phyloP scores from a whole-genome alignment of 139 green algal species.

The Chlorella sorokiniana region DNA sequence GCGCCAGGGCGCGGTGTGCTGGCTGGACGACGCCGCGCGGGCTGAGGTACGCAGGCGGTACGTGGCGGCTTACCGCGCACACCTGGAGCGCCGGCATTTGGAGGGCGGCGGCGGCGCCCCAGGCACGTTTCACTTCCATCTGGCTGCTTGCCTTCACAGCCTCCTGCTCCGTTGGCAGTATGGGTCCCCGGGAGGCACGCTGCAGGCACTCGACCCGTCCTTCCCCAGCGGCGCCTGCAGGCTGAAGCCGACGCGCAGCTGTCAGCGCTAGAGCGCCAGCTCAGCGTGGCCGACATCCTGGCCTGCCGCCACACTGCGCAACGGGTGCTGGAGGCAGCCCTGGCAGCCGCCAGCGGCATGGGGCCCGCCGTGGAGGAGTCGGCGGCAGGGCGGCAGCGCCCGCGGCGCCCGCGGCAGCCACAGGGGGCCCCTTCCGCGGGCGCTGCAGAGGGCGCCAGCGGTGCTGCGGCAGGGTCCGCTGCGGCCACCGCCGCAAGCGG shows the following conservation, averaged over 20 bases:
- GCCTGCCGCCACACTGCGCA: constrained; percentile 43
- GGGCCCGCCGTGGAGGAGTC: neutral
- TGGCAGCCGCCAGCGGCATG: constrained; percentile 2
- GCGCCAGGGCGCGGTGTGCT: constrained; percentile 9
- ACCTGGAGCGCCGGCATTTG: constrained; percentile 31
- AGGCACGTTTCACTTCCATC: neutral
- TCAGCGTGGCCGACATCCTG: constrained; percentile 45
- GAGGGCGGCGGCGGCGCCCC: neutral
- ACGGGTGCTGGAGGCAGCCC: constrained; percentile 19
- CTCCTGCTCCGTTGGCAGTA: too few species aligned
- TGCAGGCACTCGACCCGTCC: neutral
- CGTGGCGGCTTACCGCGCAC: constrained; percentile 33
- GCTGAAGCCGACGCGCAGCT: constrained; percentile 30
- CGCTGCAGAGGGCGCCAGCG: neutral
- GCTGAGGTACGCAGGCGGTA: constrained; percentile 35
- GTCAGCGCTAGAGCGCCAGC: constrained; percentile 39
- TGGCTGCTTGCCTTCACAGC: neutral
- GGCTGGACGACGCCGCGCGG: neutral
- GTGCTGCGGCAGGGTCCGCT: neutral
- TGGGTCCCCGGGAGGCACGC: too few species aligned
- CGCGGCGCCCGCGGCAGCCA: neutral
- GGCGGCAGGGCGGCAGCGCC: neutral
- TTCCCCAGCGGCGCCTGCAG: neutral
- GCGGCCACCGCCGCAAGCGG: neutral
- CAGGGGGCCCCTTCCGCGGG: neutral